Percentiles rank a stretch among this genome's conserved stretches.
Evolutionary conservation across 2,329 filamentous ascomycete species (phyloP).

Genomic region (Onygenales sp.): DNA sequence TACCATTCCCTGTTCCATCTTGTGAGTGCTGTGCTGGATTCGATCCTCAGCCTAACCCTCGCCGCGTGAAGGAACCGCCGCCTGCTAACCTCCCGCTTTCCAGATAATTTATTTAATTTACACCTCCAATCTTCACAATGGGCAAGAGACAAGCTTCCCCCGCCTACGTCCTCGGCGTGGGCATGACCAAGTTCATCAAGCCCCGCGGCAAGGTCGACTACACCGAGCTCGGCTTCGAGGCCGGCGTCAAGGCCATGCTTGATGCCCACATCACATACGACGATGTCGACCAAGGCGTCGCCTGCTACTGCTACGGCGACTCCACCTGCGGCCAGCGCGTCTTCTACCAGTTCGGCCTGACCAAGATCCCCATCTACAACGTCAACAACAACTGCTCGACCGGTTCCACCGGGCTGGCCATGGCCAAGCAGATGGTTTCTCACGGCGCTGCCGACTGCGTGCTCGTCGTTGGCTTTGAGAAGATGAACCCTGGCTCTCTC

Average conservation of each 20-base stretch:
- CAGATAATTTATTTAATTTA: background rate
- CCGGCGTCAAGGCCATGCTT: slow-evolving; percentile 75
- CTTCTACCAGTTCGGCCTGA: slow-evolving; percentile 99
- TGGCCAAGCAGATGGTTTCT: slow-evolving; percentile 70
- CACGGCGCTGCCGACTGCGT: slow-evolving; percentile 79
- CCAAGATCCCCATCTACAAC: slow-evolving; percentile 90
- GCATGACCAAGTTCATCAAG: slow-evolving; percentile 99
- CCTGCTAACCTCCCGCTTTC: background rate
- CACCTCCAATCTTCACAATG: slow-evolving; percentile 38
- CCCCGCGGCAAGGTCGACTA: slow-evolving; percentile 90
- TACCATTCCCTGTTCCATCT: too few species aligned
- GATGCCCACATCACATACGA: slow-evolving; percentile 82
- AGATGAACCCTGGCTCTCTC: slow-evolving; percentile 90
- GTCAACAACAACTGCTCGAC: slow-evolving; percentile 99
- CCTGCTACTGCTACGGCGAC: slow-evolving; percentile 98
- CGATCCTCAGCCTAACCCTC: background rate
- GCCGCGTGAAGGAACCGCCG: background rate
- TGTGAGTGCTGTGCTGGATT: too few species aligned
- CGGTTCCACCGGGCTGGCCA: slow-evolving; percentile 79
- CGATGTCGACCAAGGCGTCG: slow-evolving; percentile 86
- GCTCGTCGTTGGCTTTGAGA: slow-evolving; percentile 90
- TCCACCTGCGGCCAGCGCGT: slow-evolving; percentile 90
- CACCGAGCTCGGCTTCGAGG: slow-evolving; percentile 87
- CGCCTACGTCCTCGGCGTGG: slow-evolving; percentile 88
- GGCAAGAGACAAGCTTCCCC: slow-evolving; percentile 42